Percentiles rank a stretch among this genome's conserved stretches.
phyloP scores from a whole-genome alignment of 2,329 filamentous ascomycete genomes.

The Aspergillus thermomutatus region DNA sequence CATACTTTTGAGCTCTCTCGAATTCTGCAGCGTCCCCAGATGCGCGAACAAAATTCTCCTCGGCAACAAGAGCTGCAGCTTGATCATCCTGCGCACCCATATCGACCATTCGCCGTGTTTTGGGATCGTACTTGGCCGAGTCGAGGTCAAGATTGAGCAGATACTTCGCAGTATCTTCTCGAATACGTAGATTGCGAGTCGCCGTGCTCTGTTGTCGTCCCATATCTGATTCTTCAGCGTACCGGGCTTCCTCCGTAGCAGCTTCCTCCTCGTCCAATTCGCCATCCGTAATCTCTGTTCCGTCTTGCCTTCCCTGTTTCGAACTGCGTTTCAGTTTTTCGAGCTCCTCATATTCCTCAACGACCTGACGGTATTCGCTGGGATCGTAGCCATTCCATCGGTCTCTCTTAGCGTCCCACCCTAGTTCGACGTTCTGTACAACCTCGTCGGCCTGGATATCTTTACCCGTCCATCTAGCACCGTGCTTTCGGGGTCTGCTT shows the following conservation, averaged over 20 bases:
- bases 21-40: slow-evolving; percentile 93
- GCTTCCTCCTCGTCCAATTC: slow-evolving; percentile 53
- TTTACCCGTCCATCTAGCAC: slow-evolving; percentile 86
- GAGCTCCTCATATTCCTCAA: slow-evolving; percentile 83
- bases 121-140: slow-evolving; percentile 96
- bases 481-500: slow-evolving; percentile 79
- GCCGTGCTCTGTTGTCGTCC: slow-evolving; percentile 87
- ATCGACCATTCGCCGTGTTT: slow-evolving; percentile 87
- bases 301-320: slow-evolving; percentile 48
- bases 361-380: slow-evolving; percentile 78
- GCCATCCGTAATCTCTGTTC: slow-evolving; percentile 46
- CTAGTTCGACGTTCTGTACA: slow-evolving; percentile 78
- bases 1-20: slow-evolving; percentile 81
- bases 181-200: slow-evolving; percentile 82
- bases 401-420: slow-evolving; percentile 97
- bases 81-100: slow-evolving; percentile 75
- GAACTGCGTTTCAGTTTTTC: slow-evolving; percentile 66
- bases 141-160: slow-evolving; percentile 91
- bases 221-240: slow-evolving; percentile 96
- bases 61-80: slow-evolving; percentile 78
- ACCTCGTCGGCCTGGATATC: slow-evolving; percentile 92
- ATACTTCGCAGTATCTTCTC: slow-evolving; percentile 97
- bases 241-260: slow-evolving; percentile 54
- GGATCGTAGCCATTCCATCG: slow-evolving; percentile 98
- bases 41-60: slow-evolving; percentile 85